Evolutionary conservation across 75 land plant genomes (phyloP).

Genomic region (Cunninghamia lanceolata): DNA sequence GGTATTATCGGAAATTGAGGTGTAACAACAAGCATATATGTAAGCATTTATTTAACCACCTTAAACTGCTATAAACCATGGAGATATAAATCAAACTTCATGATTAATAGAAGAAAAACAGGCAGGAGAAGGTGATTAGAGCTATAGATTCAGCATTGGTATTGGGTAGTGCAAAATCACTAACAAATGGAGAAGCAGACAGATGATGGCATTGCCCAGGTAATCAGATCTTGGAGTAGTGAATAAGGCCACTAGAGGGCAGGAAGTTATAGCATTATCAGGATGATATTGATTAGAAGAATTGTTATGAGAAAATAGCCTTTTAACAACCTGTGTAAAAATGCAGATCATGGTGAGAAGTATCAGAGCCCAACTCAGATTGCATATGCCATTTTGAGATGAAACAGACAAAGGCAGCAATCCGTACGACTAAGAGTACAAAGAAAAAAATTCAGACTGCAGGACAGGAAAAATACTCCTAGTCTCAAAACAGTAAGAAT

Average conservation of each 20-base stretch:
- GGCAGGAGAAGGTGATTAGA: neutral
- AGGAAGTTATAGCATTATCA: too few species aligned
- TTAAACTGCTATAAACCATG: neutral
- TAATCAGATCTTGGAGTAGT: neutral
- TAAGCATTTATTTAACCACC: neutral
- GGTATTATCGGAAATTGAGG: neutral
- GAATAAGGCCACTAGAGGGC: neutral
- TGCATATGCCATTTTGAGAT: too few species aligned
- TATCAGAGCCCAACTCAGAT: too few species aligned
- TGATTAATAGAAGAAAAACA: too few species aligned
- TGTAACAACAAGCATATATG: neutral
- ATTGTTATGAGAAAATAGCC: neutral
- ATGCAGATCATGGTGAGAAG: too few species aligned
- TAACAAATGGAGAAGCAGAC: neutral
- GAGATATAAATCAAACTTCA: neutral
- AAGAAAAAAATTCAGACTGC: too few species aligned
- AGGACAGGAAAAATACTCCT: too few species aligned
- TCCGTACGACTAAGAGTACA: neutral
- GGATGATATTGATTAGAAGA: neutral
- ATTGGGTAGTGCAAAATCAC: neutral
- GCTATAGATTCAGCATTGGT: neutral
- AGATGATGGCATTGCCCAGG: neutral
- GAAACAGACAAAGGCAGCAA: neutral
- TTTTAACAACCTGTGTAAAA: too few species aligned
- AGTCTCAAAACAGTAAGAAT: too few species aligned